These are phyloP conservation scores for Sonneratia alba DNA, from an alignment of 345 rosid genomes.

Conservation along the genomic window DNA sequence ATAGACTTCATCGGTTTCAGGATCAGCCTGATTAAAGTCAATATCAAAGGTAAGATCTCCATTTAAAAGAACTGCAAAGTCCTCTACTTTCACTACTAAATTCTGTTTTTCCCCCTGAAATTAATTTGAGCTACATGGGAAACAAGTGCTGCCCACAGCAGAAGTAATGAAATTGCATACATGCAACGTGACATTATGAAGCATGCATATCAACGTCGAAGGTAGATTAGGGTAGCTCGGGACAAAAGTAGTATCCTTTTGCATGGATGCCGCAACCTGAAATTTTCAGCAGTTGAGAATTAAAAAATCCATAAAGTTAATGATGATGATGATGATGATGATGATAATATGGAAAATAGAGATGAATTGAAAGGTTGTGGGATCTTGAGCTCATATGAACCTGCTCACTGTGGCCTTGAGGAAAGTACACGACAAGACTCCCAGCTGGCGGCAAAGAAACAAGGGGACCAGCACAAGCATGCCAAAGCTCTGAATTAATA, in stretches of 20 bases:
- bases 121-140: background rate
- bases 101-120: background rate
- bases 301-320: background rate
- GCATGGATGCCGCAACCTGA: conserved; percentile 63
- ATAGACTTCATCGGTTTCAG: conserved; percentile 71
- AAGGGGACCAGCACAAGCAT: conserved; percentile 92
- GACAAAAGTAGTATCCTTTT: conserved; percentile 42
- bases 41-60: background rate
- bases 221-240: conserved; percentile 60
- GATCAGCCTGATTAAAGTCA: conserved; percentile 47
- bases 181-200: conserved; percentile 64
- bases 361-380: background rate
- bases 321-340: background rate
- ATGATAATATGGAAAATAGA: background rate
- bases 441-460: conserved; percentile 79
- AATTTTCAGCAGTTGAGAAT: conserved; percentile 8
- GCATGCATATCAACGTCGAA: conserved; percentile 58
- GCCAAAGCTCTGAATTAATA: conserved; percentile 86
- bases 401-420: conserved; percentile 97
- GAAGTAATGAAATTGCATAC: conserved; percentile 20
- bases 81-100: background rate
- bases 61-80: too few species aligned
- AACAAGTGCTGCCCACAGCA: background rate
- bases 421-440: conserved; percentile 82
- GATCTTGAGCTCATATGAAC: conserved; percentile 15